Base-by-base conservation (phyloP, 257 asterid species). In the Hygrophila difformis region DNA sequence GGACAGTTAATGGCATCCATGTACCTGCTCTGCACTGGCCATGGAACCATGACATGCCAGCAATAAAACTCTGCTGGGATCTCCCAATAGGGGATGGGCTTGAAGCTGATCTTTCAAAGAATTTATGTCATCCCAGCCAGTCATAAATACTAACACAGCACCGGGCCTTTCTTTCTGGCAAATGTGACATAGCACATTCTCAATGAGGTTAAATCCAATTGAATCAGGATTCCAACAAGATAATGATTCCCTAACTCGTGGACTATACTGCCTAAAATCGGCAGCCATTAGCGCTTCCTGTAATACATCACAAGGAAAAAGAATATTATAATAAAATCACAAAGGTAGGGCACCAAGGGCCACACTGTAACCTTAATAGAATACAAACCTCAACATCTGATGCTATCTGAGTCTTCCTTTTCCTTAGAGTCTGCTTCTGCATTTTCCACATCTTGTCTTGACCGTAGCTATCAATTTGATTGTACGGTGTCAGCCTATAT, bases 31-130 rank as follows among this genome's bases (percentile, higher is more conserved):
- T 23, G 89, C 65, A 69, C 93, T 88, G 55, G 94, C 70, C 97
- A 88, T 88, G 69, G 97, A 88, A 69, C 97, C 97, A 72, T 88
- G 97, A 67, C 97, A 88, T 22, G 95, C 94, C 68, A 88, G 93
- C 67, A 88, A 65, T 59, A 88, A 75, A 59, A 88, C 95, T 67
- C 66, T 76, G 66, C 72, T 79, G 56, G 82, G 79, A 74, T 88
- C 95, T 44, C 97, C 97, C 74, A 88, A 63, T 17, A 84, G 59
- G 14, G 89, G 93, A 73, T 88, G 86, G 35, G 81, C 81, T 65
- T 78, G 84, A 60, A 88, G 97, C 61, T 84, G 94, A 71, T 81
- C 84, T 74, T 88, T 88, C 57, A 88, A 56, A 56, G 95, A 65
- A 63, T 84, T 88, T 68, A 88, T 88, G 86, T 88, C 97, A 61